Base-by-base conservation (phyloP, 805 yeast genomes). In the Schwanniomyces vanrijiae region DNA sequence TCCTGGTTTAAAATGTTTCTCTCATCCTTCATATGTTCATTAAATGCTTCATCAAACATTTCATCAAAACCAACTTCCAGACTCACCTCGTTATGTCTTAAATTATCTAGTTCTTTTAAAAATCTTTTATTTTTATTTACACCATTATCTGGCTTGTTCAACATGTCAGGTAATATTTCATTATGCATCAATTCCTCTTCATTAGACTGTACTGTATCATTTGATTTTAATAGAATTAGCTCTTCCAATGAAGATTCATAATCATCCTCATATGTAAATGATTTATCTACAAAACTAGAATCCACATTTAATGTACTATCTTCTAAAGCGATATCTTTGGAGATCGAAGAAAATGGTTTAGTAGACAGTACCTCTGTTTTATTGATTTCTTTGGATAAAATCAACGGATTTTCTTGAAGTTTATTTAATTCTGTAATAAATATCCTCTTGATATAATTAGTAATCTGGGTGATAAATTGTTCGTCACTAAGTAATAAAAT, bases 81-180 rank as follows among this genome's bases (percentile, higher is more conserved):
- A 16, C 40, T 25, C 11, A 18, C 25, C 39, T 65, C 70, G 44
- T 66, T 66, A 42, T 66, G 71, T 21, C 70, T 47, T 40, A 66
- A 43, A 45, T 66, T 66, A 41, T 56, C 53, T 25, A 63, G 43
- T 28, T 64, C 58, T 11, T 47, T 46, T 14, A 66, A 56, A 50
- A 65, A 65, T 5, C 49, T 50, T 26, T 52, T 56, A 13, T 41
- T 43, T 40, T 40, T 37, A 13, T 20, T 42, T 29, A 13, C n/a
- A 38, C n/a, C 5, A 8, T 26, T 43, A 13, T 19, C 34, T 38
- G 16, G 16, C 21, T 46, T 28, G 4, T 8, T 13, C 22, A 19
- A 20, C 13, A 10, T 22, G 4, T 46, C n/a, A 3, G 34, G n/a
- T 31, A 25, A 14, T 25, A 7, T 18, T 13, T 42, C 46, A 20